Base-by-base conservation (phyloP, 176 grass and related monocot species). In the Rhynchospora breviuscula region DNA sequence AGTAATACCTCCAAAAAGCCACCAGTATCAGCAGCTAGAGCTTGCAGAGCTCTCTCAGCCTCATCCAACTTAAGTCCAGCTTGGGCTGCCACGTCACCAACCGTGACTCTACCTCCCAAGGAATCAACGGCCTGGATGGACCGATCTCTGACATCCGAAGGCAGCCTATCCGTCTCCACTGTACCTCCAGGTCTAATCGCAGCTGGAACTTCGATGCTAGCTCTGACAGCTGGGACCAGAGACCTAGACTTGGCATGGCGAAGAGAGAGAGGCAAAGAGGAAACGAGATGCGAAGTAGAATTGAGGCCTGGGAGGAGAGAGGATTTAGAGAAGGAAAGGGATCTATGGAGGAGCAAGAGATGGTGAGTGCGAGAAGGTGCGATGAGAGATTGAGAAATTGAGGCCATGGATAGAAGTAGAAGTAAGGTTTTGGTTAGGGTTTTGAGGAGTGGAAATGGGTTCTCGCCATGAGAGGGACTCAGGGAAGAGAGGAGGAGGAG, bases 121-220 rank as follows among this genome's bases (percentile, higher is more conserved):
- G 86, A 88, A 79, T 99, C 93, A 49, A 99, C 88, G 4, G 91
- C 96, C 48, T 93, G 85, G 85, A 95, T 99, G 59, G 96, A 82
- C 43, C 89, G 88, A 85, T 99, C 69, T 40, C 93, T 93, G 54
- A 99, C 84, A 76, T 88, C 93, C 43, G 96, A 90, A 22, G 96
- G 89, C 72, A 99, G 88, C 86, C 87, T 92, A 83, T 99, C 96
- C 29, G 93, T 99, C 88, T 99, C 96, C 53, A 99, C 89, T 56
- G 82, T 21, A 45, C 91, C 84, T 8, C 96, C 93, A 0, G 93
- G 96, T 67, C 91, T 82, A 66, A 88, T 82, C 13, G 84, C 87
- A 17, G 79, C 17, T 59, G 88, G 90, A 2, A 82, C 74, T 49
- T 91, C 84, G 86, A 95, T 59, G 59, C 87, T 84, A 12, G 80